A percentile compares a stretch with the other conserved stretches of the same genome.
Evolutionary conservation across 1,139 yeast species (phyloP).

Genomic region (Lodderomyces pseudojiufengensis): DNA sequence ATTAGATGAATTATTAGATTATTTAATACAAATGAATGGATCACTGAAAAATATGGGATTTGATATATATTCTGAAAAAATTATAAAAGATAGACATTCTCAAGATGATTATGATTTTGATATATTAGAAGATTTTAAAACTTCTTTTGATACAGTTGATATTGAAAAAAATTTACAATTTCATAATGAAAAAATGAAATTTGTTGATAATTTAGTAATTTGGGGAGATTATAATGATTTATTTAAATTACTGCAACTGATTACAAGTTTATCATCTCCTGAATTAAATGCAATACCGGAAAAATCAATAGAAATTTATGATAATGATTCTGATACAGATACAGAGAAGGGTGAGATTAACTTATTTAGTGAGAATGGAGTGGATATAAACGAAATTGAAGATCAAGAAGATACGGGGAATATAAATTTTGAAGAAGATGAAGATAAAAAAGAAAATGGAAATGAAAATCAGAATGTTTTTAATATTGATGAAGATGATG

Average conservation of each 20-base stretch:
- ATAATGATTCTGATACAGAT: constrained; percentile 1
- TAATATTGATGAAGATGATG: constrained; percentile 1
- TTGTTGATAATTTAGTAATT: constrained; percentile 18
- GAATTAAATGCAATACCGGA: constrained; percentile 1
- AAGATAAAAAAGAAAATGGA: constrained; percentile 12
- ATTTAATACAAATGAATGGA: constrained; percentile 28
- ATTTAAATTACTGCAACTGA: constrained; percentile 8
- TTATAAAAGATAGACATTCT: constrained; percentile 4
- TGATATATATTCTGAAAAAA: constrained; percentile 15
- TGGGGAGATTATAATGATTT: constrained; percentile 19
- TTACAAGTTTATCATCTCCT: constrained; percentile 1
- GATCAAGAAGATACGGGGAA: constrained; percentile 12
- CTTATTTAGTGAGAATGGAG: background rate
- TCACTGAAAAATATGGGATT: constrained; percentile 12
- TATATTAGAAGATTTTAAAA: constrained; percentile 18
- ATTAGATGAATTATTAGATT: constrained; percentile 28
- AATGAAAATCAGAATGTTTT: constrained; percentile 1
- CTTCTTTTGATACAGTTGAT: constrained; percentile 29
- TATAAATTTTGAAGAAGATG: constrained; percentile 10
- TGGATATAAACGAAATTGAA: constrained; percentile 12
- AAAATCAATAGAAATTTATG: constrained; percentile 5
- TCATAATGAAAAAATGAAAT: constrained; percentile 10
- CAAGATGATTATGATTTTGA: constrained; percentile 4
- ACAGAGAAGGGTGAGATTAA: background rate
- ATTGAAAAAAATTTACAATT: constrained; percentile 13